phyloP scores from a whole-genome alignment of 176 grass and related monocot genomes.

The Oryza coarctata region DNA sequence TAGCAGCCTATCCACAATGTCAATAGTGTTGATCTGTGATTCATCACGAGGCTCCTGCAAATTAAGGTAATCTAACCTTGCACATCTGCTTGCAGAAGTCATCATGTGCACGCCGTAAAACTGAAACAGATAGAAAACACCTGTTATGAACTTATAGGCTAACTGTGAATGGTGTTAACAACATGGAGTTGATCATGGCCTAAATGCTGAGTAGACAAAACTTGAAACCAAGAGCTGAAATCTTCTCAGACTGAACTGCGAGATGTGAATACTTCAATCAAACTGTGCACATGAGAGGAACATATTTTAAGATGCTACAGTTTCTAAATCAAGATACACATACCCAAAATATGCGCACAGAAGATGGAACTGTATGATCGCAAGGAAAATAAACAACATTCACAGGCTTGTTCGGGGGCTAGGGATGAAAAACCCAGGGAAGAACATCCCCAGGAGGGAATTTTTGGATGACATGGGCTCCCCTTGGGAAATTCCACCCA shows the following conservation, averaged over 20 bases:
- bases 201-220: background rate
- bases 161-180: background rate
- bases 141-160: constrained; percentile 22
- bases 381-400: background rate
- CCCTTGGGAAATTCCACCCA: no score
- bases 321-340: constrained; percentile 4
- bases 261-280: background rate
- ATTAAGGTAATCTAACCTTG: constrained; percentile 57
- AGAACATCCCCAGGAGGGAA: no score
- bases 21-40: constrained; percentile 60
- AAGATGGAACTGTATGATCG: background rate
- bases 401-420: no score
- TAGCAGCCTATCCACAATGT: constrained; percentile 53
- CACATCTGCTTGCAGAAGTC: background rate
- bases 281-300: constrained; percentile 14
- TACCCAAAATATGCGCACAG: background rate
- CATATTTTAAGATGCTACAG: background rate
- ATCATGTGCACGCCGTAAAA: constrained; percentile 10
- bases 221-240: constrained; percentile 9
- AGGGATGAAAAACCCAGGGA: no score
- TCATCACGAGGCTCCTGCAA: constrained; percentile 64
- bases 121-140: background rate
- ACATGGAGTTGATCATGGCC: background rate
- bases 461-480: no score
- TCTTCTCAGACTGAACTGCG: background rate